Base-by-base conservation (phyloP, 768 basidiomycete species). In the Lyophyllum atratum region DNA sequence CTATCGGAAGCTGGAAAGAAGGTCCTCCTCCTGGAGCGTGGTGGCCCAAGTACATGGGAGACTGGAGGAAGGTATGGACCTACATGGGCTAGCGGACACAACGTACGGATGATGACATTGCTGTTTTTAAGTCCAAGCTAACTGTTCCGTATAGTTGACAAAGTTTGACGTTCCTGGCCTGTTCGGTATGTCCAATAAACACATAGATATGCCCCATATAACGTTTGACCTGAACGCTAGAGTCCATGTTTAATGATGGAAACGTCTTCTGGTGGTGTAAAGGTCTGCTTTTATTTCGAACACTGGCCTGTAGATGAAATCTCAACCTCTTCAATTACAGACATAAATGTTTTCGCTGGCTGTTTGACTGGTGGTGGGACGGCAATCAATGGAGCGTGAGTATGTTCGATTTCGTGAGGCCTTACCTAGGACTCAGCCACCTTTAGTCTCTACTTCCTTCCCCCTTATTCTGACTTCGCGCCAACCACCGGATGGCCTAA, bases 101-200 rank as follows among this genome's bases (percentile, higher is more conserved):
- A 79, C 49, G 80, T 81, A 60, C 24, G 75, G 61, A 28, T 26
- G 14, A 2, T 33, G 15, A 39, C 44, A n/a, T 53, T 22, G 22
- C 28, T 4, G 7, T 40, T 26, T 11, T 25, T 11, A 4, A 15
- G 17, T 7, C 34, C 17, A 44, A 4, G 54, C 56, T 50, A 28
- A 54, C 11, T 22, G 12, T 1, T 50, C 11, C 14, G 2, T 12
- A 10, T 37, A 86, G 84, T 67, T 84, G 47, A 87, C 86, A 3
- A 85, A 85, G 62, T 86, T 86, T 64, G 86, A 87, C 59, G 72
- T 85, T 53, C 85, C 85, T n/a, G 85, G 86, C 60, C 64, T 85
- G 34, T 87, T 86, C 64, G 74, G 75, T 69, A 52, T 50, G 65
- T 51, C 29, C n/a, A 2, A 11, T 22, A 14, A 31, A 12, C 14